These are phyloP conservation scores for Mycena kentingensis DNA, from an alignment of 768 basidiomycete species.

Conservation along the genomic window DNA sequence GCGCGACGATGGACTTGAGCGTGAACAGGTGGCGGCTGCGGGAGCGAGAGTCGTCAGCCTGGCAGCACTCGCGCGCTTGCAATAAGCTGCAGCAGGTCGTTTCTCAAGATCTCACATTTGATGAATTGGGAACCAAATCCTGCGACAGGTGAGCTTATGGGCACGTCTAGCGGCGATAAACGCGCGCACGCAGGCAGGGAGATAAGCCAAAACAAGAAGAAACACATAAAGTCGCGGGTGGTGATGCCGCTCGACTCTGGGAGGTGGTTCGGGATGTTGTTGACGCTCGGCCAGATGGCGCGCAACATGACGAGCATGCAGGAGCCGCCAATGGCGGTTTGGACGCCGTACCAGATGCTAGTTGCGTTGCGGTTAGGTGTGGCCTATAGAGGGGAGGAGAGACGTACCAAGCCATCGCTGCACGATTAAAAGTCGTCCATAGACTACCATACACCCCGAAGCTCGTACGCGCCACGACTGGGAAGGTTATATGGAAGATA, in stretches of 20 bases:
- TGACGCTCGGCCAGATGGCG: conserved; percentile 75
- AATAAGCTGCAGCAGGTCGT: not conserved
- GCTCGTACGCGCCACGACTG: conserved; percentile 72
- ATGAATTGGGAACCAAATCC: conserved; percentile 83
- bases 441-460: conserved; percentile 78
- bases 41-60: not conserved
- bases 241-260: conserved; percentile 75
- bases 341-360: conserved; percentile 79
- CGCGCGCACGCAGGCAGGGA: conserved; percentile 78
- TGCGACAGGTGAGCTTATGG: no score
- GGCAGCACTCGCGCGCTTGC: not conserved
- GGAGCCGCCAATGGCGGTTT: conserved; percentile 80
- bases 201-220: conserved; percentile 86
- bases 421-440: conserved; percentile 80
- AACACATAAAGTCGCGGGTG: conserved; percentile 75
- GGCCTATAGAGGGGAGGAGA: not conserved
- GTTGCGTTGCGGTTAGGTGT: not conserved
- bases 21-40: conserved; percentile 76
- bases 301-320: conserved; percentile 75
- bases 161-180: no score
- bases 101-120: conserved; percentile 71
- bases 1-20: conserved; percentile 72
- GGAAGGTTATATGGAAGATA: conserved; percentile 74
- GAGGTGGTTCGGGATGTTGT: conserved; percentile 69
- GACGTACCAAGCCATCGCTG: conserved; percentile 69